phyloP scores from a whole-genome alignment of 2,329 filamentous ascomycete genomes.

The Neonectria sp. region DNA sequence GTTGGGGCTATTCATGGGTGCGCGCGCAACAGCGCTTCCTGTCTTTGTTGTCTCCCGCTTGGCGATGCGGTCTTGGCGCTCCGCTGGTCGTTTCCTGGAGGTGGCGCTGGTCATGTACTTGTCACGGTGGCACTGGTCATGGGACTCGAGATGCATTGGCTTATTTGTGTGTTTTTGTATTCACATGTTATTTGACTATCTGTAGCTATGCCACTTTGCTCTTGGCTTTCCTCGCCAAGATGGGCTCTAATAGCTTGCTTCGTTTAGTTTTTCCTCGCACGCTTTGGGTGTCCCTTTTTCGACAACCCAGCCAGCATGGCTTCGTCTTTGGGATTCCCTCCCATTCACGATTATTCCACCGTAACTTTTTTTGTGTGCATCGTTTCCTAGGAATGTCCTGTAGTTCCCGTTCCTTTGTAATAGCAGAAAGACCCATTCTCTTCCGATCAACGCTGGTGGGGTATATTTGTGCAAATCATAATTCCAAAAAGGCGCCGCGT shows the following conservation, averaged over 20 bases:
- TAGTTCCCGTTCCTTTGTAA: slow-evolving; percentile 46
- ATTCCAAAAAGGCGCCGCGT: slow-evolving; percentile 39
- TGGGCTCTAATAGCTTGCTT: slow-evolving; percentile 11
- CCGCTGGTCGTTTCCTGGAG: neutral
- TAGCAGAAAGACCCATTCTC: slow-evolving; percentile 38
- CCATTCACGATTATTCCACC: slow-evolving; percentile 30
- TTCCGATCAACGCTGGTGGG: slow-evolving; percentile 49
- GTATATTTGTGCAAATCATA: slow-evolving; percentile 47
- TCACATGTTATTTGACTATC: slow-evolving; percentile 24
- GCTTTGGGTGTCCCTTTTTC: slow-evolving; percentile 1
- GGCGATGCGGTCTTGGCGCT: neutral
- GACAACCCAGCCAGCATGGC: slow-evolving; percentile 20
- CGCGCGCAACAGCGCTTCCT: neutral
- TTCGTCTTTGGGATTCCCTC: slow-evolving; percentile 32
- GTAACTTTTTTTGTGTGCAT: slow-evolving; percentile 34
- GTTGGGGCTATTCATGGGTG: neutral
- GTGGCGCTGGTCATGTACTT: neutral
- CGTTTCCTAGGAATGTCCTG: slow-evolving; percentile 43
- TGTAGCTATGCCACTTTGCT: neutral
- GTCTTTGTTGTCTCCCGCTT: neutral
- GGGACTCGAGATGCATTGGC: slow-evolving; percentile 10
- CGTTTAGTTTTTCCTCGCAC: slow-evolving; percentile 9
- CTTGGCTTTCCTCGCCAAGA: neutral
- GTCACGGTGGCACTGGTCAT: slow-evolving; percentile 32
- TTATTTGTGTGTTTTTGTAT: slow-evolving; percentile 23